A percentile compares a stretch with the other conserved stretches of the same genome.
phyloP scores from a whole-genome alignment of 208 protist genomes.

The Porcisia hertigi region DNA sequence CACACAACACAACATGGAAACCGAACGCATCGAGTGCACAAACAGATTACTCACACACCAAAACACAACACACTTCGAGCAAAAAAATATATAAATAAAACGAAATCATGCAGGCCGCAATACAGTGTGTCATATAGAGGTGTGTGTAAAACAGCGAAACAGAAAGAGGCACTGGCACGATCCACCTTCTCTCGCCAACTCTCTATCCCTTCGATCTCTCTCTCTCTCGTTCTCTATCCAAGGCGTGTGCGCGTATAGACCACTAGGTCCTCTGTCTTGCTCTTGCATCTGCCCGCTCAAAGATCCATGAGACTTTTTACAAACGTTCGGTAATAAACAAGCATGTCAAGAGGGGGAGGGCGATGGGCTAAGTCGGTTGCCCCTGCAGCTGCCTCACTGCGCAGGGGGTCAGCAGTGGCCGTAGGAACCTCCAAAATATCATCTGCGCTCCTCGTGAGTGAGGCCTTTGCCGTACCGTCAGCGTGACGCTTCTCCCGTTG shows the following conservation, averaged over 20 bases:
- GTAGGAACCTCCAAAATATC: not conserved
- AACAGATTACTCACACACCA: too few relatives aligned
- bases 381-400: not conserved
- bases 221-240: too few relatives aligned
- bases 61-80: too few relatives aligned
- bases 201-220: too few relatives aligned
- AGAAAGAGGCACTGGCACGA: too few relatives aligned
- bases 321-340: slow-evolving; percentile 72
- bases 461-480: not conserved
- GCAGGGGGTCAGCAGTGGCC: not conserved
- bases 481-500: slow-evolving; percentile 5
- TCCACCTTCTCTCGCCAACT: too few relatives aligned
- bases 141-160: too few relatives aligned
- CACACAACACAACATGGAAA: too few relatives aligned
- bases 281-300: slow-evolving; percentile 9
- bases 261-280: not conserved
- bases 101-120: not conserved
- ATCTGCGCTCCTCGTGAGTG: not conserved
- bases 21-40: too few relatives aligned
- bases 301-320: slow-evolving; percentile 64
- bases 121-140: too few relatives aligned
- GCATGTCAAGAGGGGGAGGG: slow-evolving; percentile 63
- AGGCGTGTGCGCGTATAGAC: not conserved
- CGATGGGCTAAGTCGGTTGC: slow-evolving; percentile 10
- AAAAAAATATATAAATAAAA: not conserved